Conservation (phyloP, 257 asterid genomes). For the Echites panduratus region DNA sequence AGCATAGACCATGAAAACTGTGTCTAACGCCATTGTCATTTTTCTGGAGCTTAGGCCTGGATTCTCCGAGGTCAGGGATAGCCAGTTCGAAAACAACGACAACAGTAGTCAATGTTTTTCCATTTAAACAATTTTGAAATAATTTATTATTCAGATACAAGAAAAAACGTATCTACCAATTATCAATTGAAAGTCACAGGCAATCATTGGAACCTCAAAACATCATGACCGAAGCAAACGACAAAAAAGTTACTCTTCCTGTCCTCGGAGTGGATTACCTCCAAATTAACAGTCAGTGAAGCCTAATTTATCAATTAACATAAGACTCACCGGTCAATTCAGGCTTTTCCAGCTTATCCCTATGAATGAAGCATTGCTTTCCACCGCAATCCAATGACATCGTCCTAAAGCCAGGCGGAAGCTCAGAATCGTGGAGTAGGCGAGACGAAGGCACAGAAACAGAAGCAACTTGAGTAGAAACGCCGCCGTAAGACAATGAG, state of each 20-base stretch:
- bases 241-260: background rate
- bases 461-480: slow-evolving; percentile 20
- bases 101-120: background rate
- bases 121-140: background rate
- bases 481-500: slow-evolving; percentile 40
- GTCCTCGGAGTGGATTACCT: background rate
- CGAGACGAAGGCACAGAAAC: slow-evolving; percentile 25
- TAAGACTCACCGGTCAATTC: slow-evolving; percentile 46
- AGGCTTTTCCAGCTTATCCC: slow-evolving; percentile 35
- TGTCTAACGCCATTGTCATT: background rate
- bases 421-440: slow-evolving; percentile 27
- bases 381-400: slow-evolving; percentile 66
- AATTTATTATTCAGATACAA: background rate
- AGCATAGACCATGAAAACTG: background rate
- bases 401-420: slow-evolving; percentile 47
- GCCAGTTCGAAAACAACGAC: background rate
- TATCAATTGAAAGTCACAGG: background rate
- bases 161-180: too few relatives aligned
- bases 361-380: slow-evolving; percentile 49
- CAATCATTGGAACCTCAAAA: background rate
- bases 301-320: background rate
- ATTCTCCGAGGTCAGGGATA: background rate
- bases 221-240: background rate
- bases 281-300: background rate
- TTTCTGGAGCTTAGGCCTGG: background rate